These are phyloP conservation scores for Nakaseomyces sp. DNA, from an alignment of 1,139 yeast species.

Conservation along the genomic window DNA sequence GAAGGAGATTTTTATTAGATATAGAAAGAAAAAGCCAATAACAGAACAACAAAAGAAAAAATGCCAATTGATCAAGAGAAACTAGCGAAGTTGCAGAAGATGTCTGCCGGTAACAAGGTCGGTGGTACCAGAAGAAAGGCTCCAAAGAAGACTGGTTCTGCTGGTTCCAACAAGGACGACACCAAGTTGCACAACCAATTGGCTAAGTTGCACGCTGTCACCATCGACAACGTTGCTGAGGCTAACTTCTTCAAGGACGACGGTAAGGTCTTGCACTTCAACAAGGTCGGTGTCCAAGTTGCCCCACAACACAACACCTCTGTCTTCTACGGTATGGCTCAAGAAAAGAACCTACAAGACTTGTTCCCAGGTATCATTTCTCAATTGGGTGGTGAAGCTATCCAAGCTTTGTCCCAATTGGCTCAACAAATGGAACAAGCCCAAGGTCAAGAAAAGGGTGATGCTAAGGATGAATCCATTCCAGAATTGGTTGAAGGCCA, in stretches of 20 bases:
- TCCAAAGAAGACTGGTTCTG: constrained; percentile 45
- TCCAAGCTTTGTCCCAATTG: constrained; percentile 79
- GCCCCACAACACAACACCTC: constrained; percentile 86
- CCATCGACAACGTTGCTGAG: constrained; percentile 84
- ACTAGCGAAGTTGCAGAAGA: constrained; percentile 74
- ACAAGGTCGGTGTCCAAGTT: constrained; percentile 91
- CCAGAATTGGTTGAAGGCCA: constrained; percentile 96
- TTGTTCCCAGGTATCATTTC: constrained; percentile 92
- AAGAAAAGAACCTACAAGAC: constrained; percentile 87
- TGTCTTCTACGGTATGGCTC: constrained; percentile 92
- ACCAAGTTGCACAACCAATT: constrained; percentile 84
- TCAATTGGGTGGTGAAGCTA: constrained; percentile 94
- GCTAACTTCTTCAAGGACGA: constrained; percentile 97
- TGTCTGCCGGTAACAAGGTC: constrained; percentile 61
- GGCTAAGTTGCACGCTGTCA: constrained; percentile 83
- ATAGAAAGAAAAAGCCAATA: background rate
- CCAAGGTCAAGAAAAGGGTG: constrained; percentile 35
- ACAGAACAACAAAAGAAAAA: background rate
- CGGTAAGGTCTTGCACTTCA: constrained; percentile 92
- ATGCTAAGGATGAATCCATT: constrained; percentile 50
- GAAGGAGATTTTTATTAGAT: background rate
- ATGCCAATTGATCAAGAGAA: constrained; percentile 88
- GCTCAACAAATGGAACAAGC: constrained; percentile 77
- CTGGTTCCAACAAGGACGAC: constrained; percentile 54
- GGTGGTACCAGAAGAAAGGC: constrained; percentile 83